phyloP scores from a whole-genome alignment of 1,284 basidiomycete species.

The Ganoderma boninense region DNA sequence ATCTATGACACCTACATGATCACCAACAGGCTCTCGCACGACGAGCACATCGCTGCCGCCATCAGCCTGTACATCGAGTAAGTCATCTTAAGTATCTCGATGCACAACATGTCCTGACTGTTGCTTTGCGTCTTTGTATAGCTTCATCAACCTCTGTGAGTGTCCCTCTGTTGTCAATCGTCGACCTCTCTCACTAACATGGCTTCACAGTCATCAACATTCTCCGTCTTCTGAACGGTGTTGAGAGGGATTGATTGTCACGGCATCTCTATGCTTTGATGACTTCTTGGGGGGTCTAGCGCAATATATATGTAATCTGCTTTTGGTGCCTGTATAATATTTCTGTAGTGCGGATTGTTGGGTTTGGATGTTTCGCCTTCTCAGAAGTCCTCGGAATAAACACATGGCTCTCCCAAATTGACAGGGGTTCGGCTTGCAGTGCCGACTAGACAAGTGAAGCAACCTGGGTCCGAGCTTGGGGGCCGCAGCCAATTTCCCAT shows the following conservation, averaged over 20 bases:
- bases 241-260: conserved; percentile 31
- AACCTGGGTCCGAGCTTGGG: not conserved
- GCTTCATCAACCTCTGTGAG: conserved; percentile 46
- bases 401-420: not conserved
- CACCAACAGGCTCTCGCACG: conserved; percentile 81
- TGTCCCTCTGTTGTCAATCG: not conserved
- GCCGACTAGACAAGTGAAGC: not conserved
- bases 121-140: conserved; percentile 20
- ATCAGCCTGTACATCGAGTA: conserved; percentile 91
- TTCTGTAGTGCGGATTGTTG: not conserved
- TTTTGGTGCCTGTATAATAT: conserved; percentile 4
- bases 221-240: conserved; percentile 42
- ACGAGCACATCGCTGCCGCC: conserved; percentile 88
- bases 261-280: not conserved
- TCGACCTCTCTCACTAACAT: not conserved
- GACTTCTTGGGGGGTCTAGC: not conserved
- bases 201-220: conserved; percentile 42
- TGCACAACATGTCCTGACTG: conserved; percentile 40
- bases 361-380: not conserved
- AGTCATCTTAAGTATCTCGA: conserved; percentile 39
- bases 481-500: not conserved
- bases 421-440: not conserved
- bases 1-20: conserved; percentile 90
- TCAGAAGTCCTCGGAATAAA: not conserved
- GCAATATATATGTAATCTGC: not conserved